Evolutionary conservation across 129 eudicot genomes (phyloP).

Genomic region (Centaurea solstitialis): DNA sequence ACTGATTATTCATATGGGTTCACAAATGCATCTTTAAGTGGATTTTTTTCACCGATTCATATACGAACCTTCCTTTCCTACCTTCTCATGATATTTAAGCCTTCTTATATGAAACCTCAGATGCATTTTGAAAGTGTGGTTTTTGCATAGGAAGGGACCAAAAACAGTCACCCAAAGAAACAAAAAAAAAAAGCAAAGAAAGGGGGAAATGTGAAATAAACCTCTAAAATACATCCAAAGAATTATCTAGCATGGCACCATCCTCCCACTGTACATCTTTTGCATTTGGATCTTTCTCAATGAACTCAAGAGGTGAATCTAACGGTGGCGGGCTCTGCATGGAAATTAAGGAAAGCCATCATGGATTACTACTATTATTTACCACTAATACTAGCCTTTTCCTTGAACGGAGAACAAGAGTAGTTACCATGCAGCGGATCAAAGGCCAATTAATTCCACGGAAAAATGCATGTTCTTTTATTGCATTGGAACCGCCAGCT

Average conservation of each 20-base stretch:
- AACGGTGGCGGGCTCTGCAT: conserved; percentile 82
- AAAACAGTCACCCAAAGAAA: background rate
- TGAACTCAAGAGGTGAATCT: conserved; percentile 78
- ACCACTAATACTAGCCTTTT: background rate
- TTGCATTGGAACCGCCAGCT: conserved; percentile 76
- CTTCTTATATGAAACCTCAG: no score
- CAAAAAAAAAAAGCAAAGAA: background rate
- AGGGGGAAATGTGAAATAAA: conserved; percentile 23
- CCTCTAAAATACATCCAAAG: conserved; percentile 79
- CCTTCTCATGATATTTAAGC: no score
- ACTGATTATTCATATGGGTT: no score
- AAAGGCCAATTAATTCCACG: conserved; percentile 94
- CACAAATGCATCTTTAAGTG: no score
- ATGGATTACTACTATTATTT: no score
- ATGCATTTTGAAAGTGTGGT: no score
- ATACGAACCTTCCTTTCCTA: no score
- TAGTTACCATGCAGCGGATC: conserved; percentile 86
- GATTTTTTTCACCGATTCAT: no score
- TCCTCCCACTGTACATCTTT: conserved; percentile 80
- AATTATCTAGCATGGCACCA: conserved; percentile 64
- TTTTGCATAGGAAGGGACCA: background rate
- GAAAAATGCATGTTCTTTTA: conserved; percentile 84
- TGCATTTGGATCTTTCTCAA: conserved; percentile 55
- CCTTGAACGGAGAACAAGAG: conserved; percentile 1
- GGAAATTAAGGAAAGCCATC: background rate